Evolutionary conservation across 805 yeast species (phyloP), one percentile per base, ranked within the genome.

Genomic region (Saccharomycopsis lassenensis): DNA sequence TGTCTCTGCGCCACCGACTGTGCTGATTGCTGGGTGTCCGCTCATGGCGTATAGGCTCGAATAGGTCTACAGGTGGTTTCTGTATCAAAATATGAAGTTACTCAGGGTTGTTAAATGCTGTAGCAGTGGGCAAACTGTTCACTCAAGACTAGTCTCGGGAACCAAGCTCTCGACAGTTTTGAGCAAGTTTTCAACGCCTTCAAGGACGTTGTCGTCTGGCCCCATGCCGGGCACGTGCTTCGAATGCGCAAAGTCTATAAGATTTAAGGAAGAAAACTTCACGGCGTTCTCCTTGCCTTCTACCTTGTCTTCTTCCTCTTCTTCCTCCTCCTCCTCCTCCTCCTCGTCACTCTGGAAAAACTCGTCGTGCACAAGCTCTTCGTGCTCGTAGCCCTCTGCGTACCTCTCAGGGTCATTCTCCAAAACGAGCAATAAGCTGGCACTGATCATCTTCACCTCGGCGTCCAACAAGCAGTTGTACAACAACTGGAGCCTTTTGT

Each of bases 201-300:
- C 59, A 2, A 85, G 52, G 2, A 77, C 58, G 50, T 82, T 80
- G 31, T 72, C 81, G 54, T 86, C 96, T 14, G 69, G 69, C 0
- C 86, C 85, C 39, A 66, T 40, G 0, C 79, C 82, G 0, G 76
- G 74, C 0, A 68, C 64, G 40, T 69, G 58, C 43, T 61, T 69
- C 0, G 95, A 71, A 53, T 91, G 97, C 1, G 96, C 96, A 62
- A 91, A 86, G 56, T 91, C 98, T 5, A 91, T 85, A 33, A 87
- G 49, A 25, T 74, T 67, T 35, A 85, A 58, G 4, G 71, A 58
- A 42, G 87, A 77, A 33, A 83, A 52, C 0, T 67, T 61, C 1
- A 54, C 38, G n/a, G 18, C 22, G 34, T 21, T 14, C 30, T 46
- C 18, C 7, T 16, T 16, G 25, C 10, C 22, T 17, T 29, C 38